Percentiles rank a stretch among this genome's conserved stretches.
phyloP scores from a whole-genome alignment of 208 protist species.

The Crithidia acanthocephali region DNA sequence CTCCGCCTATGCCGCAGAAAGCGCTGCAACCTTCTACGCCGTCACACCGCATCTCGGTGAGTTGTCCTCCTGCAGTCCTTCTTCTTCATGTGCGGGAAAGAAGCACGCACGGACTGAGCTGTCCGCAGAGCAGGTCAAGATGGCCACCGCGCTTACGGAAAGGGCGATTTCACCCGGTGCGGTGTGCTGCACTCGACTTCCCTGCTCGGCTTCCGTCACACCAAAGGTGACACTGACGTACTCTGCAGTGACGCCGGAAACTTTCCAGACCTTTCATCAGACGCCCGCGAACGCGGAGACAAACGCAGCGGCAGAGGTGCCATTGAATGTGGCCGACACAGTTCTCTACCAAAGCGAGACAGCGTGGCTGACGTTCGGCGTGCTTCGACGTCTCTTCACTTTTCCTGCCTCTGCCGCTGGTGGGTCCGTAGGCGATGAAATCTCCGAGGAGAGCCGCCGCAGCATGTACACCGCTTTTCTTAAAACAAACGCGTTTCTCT shows the following conservation, averaged over 20 bases:
- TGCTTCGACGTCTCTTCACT: conserved; percentile 14
- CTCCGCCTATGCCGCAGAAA: not conserved
- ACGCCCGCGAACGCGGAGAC: not conserved
- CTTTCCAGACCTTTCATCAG: not conserved
- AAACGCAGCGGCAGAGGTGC: not conserved
- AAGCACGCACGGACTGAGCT: not conserved
- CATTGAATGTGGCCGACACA: not conserved
- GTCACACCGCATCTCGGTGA: not conserved
- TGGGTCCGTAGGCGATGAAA: not conserved
- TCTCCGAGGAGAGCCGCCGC: not conserved
- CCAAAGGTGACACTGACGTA: not conserved
- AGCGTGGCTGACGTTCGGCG: conserved; percentile 14
- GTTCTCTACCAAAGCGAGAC: conserved; percentile 4
- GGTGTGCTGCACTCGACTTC: conserved; percentile 4
- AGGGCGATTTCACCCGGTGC: not conserved
- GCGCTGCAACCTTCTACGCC: not conserved
- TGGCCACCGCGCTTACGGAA: not conserved
- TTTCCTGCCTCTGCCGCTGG: not conserved
- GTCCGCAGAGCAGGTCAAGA: not conserved
- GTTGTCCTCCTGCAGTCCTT: too few relatives aligned
- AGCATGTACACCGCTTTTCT: conserved; percentile 7
- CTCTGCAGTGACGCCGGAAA: not conserved
- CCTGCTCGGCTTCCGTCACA: not conserved
- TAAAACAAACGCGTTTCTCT: conserved; percentile 34
- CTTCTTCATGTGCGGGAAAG: not conserved